Base-by-base conservation (phyloP, 148 eudicot species). In the Nyssa sinensis region DNA sequence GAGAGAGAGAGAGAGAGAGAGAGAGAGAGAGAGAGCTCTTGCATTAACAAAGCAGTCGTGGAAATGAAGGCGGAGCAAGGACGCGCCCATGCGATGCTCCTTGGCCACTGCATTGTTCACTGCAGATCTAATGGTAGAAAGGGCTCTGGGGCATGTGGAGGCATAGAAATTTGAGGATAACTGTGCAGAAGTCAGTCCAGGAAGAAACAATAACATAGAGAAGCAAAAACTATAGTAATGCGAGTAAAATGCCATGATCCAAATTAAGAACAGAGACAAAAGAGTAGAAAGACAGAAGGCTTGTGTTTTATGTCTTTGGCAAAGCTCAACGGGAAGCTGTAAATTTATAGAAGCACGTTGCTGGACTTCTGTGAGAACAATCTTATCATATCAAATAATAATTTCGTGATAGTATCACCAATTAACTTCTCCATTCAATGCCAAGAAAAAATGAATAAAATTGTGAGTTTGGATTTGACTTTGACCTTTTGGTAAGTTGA, bases 41-140 rank as follows among this genome's bases (percentile, higher is more conserved):
- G 73, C 82, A 70, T 80, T 80, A 21, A 80, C 82, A 7, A 80
- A 80, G 72, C 82, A 80, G 60, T 70, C 82, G 13, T 80, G 82
- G 72, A 75, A 80, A 57, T 80, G 82, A 17, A 80, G 82, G 3
- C 82, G 79, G 37, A 80, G 82, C 79, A 80, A 69, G 53, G 82
- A 75, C 8, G 82, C 79, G 0, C 82, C 79, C 79, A 80, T 75
- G 33, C 79, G 71, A 31, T 49, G 71, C 71, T 75, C 82, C 61
- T 75, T 71, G 31, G 69, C 49, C 17, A 80, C 74, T 1, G 82
- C 82, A n/a, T 68, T 66, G 19, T 21, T 21, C 37, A 80, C 82
- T 24, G 34, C 79, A 6, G 65, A 23, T 32, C 34, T 33, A 35
- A 75, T 80, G 49, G 59, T 66, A 25, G 76, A 70, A 21, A 80